Evolutionary conservation across 176 grass and related monocot genomes (phyloP), one percentile per base, ranked within the genome.

Genomic region (Otatea glauca): DNA sequence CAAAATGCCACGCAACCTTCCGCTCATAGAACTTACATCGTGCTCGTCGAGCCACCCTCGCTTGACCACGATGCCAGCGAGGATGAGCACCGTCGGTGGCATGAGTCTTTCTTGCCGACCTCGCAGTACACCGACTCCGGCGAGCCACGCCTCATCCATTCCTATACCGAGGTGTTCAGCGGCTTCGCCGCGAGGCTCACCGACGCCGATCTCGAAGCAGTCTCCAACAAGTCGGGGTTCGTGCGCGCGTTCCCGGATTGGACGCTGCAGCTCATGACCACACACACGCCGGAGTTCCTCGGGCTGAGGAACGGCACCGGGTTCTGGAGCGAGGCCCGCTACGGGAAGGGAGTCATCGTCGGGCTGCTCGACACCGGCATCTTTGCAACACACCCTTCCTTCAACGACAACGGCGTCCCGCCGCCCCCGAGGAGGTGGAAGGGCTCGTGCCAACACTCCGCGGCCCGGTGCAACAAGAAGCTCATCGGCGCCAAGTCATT

Each of bases 321-420:
- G 50, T 76, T 87, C 15, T 88, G 86, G 79, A 70, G 85, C 2
- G 17, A 77, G n/a, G 29, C 65, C 2, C 5, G 75, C 7, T 84
- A 80, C 6, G 92, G 92, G 5, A 62, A 87, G 64, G 92, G 92
- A 0, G 47, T 82, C 48, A 35, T 94, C n/a, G 35, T 94, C 41
- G 89, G 92, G 2, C 7, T 94, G 4, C 79, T 94, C 12, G 89
- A 94, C 79, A 47, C 59, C 12, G 92, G 92, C 37, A 85, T 94
- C 70, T 15, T 47, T 27, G 68, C 58, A 7, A 5, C 65, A 5
- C 86, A 88, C 17, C 72, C 53, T 76, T 88, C 72, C 16, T 88
- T 88, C 3, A 54, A 32, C 0, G 72, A 88, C 48, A 29, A 53
- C 24, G 86, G 54, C n/a, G 29, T 88, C 11, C 16, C 32, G 5